Evolutionary conservation across 1,284 basidiomycete species (phyloP).

Genomic region (Ustilago vetiveriae): DNA sequence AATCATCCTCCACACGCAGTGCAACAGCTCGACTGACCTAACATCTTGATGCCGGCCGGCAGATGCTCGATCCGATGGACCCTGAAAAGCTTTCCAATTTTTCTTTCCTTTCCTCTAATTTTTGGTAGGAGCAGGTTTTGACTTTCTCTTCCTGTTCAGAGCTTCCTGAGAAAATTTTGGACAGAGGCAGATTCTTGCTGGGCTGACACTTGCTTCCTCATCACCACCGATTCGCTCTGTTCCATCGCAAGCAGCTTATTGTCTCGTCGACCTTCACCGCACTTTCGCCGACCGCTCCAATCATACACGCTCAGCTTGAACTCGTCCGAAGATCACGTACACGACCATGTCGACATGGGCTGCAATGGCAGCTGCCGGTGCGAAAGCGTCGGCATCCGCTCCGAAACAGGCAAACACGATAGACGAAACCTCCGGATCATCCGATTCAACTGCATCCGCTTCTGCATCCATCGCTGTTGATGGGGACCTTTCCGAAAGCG

Average conservation of each 20-base stretch:
- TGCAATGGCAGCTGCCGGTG: conserved; percentile 36
- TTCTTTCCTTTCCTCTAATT: no score
- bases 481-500: conserved; percentile 6
- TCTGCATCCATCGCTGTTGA: conserved; percentile 6
- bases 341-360: conserved; percentile 37
- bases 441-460: conserved; percentile 18
- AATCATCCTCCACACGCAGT: background rate
- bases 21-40: no score
- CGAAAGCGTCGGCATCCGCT: conserved; percentile 21
- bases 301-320: no score
- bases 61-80: conserved; percentile 14
- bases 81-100: conserved; percentile 14
- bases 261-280: no score
- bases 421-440: conserved; percentile 2
- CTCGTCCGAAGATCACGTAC: background rate
- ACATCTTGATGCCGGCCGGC: conserved; percentile 23
- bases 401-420: conserved; percentile 7
- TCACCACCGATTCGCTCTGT: no score
- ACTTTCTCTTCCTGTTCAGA: conserved; percentile 1
- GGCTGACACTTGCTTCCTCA: no score
- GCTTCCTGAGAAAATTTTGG: conserved; percentile 9
- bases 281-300: no score
- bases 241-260: no score
- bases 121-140: no score
- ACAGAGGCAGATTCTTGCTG: no score